Conservation (phyloP, 441 rosid genomes). For the Isatis lusitanica region DNA sequence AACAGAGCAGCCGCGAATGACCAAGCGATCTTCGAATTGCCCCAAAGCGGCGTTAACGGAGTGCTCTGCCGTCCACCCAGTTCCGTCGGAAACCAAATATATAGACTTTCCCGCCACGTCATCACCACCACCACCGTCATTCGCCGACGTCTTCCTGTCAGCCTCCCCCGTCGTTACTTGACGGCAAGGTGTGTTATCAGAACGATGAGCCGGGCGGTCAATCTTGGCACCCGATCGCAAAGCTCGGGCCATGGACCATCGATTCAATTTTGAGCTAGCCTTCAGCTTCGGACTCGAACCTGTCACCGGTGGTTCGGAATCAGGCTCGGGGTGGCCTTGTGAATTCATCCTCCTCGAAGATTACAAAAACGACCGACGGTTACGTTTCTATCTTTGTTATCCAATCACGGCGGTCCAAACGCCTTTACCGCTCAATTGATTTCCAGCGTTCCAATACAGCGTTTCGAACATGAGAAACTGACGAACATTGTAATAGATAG, state of each 20-base stretch:
- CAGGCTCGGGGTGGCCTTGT: slow-evolving; percentile 21
- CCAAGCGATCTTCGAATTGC: slow-evolving; percentile 74
- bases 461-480: too few relatives aligned
- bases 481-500: too few relatives aligned
- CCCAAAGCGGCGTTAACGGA: slow-evolving; percentile 85
- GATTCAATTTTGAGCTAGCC: slow-evolving; percentile 68
- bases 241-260: slow-evolving; percentile 86
- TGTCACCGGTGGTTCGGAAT: slow-evolving; percentile 2
- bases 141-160: slow-evolving; percentile 18
- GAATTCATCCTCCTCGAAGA: slow-evolving; percentile 15
- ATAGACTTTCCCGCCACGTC: slow-evolving; percentile 53
- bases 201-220: slow-evolving; percentile 48
- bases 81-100: slow-evolving; percentile 87
- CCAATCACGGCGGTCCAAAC: neutral
- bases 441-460: too few relatives aligned
- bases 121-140: slow-evolving; percentile 32
- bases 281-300: slow-evolving; percentile 41
- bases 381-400: neutral
- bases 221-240: slow-evolving; percentile 71
- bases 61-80: slow-evolving; percentile 94
- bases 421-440: neutral
- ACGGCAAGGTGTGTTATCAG: slow-evolving; percentile 24
- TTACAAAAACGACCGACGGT: neutral
- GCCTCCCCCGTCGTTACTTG: slow-evolving; percentile 15
- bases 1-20: slow-evolving; percentile 69